Percentiles rank a stretch among this genome's conserved stretches.
phyloP scores from a whole-genome alignment of 2,329 filamentous ascomycete species.

The Beauveria medogensis region DNA sequence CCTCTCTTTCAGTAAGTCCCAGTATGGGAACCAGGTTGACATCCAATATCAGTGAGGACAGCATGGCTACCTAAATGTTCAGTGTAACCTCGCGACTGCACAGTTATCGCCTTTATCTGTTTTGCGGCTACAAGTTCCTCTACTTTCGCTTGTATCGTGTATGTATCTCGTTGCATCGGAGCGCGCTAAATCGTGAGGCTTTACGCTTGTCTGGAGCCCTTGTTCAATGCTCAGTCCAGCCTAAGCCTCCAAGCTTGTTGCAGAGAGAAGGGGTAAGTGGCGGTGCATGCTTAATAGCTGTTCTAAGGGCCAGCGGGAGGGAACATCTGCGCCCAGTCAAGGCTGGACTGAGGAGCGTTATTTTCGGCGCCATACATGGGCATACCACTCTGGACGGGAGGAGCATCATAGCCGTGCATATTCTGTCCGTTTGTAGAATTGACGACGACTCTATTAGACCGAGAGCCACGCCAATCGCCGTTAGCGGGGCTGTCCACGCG shows the following conservation, averaged over 20 bases:
- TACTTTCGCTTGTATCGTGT: no score
- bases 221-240: neutral
- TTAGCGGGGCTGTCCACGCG: slow-evolving; percentile 44
- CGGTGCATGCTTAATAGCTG: slow-evolving; percentile 26
- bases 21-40: no score
- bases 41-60: no score
- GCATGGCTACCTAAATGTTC: no score
- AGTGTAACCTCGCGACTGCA: neutral
- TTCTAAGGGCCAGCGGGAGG: slow-evolving; percentile 52
- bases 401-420: slow-evolving; percentile 57
- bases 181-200: no score
- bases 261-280: slow-evolving; percentile 22
- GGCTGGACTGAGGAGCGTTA: slow-evolving; percentile 42
- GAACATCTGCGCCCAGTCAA: slow-evolving; percentile 64
- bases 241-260: neutral
- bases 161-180: no score
- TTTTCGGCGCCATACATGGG: slow-evolving; percentile 54
- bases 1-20: no score
- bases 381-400: slow-evolving; percentile 54
- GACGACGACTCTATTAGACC: slow-evolving; percentile 50
- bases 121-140: no score
- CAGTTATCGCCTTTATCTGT: neutral
- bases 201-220: neutral
- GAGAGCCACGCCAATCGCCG: slow-evolving; percentile 45
- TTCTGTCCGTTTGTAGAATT: slow-evolving; percentile 58